phyloP scores from a whole-genome alignment of 2,329 filamentous ascomycete species.

The Aspergillus intermedius region DNA sequence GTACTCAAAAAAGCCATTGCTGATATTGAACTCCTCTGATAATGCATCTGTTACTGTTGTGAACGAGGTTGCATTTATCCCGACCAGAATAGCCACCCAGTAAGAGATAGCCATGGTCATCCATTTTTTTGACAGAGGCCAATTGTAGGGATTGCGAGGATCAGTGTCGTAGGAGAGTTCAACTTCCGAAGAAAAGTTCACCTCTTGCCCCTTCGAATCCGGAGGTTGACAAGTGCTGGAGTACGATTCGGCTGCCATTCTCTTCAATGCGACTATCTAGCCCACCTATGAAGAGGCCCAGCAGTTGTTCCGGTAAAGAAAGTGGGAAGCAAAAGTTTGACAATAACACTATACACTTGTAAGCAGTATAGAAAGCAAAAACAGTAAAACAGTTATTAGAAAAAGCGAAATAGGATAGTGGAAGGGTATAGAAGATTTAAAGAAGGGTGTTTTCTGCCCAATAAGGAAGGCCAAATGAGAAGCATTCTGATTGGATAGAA shows the following conservation, averaged over 20 bases:
- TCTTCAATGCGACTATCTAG: neutral
- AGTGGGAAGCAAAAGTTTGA: neutral
- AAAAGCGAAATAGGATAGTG: neutral
- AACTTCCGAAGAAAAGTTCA: neutral
- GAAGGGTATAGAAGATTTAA: too few species aligned
- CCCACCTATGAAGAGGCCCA: too few species aligned
- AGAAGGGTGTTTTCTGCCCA: neutral
- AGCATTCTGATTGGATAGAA: neutral
- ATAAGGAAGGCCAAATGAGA: neutral
- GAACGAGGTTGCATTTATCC: slow-evolving; percentile 17
- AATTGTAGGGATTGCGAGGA: slow-evolving; percentile 14
- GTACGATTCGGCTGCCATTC: neutral
- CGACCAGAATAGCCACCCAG: slow-evolving; percentile 11
- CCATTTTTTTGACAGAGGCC: slow-evolving; percentile 12
- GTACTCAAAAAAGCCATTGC: slow-evolving; percentile 11
- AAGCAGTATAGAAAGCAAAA: too few species aligned
- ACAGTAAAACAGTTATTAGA: neutral
- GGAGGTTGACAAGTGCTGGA: neutral
- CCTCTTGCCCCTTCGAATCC: neutral
- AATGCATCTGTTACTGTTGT: slow-evolving; percentile 12
- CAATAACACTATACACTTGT: neutral
- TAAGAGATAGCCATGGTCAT: slow-evolving; percentile 10
- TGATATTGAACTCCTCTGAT: slow-evolving; percentile 9
- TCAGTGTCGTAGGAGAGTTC: slow-evolving; percentile 6
- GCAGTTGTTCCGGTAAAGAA: too few species aligned